phyloP scores from a whole-genome alignment of 2,329 filamentous ascomycete genomes.

The Botrytis cinerea region DNA sequence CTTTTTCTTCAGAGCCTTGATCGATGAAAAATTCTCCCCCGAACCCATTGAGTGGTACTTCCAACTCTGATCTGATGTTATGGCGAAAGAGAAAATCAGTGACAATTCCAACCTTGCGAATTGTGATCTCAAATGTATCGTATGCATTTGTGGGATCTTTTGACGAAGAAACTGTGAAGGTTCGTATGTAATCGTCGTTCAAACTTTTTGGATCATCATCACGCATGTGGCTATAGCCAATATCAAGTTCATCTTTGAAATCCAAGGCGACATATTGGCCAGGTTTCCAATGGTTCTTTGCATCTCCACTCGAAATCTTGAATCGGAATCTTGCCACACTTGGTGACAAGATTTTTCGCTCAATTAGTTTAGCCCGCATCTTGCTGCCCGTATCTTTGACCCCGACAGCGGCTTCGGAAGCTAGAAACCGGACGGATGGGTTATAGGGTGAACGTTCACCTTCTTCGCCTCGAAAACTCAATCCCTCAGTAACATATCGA shows the following conservation, averaged over 20 bases:
- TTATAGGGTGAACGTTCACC: constrained; percentile 76
- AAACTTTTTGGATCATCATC: constrained; percentile 76
- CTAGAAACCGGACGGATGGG: constrained; percentile 66
- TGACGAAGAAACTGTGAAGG: constrained; percentile 74
- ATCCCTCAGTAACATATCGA: constrained; percentile 62
- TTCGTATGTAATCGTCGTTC: constrained; percentile 83
- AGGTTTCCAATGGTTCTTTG: constrained; percentile 54
- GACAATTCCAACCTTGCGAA: constrained; percentile 66
- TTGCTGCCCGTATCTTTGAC: constrained; percentile 26
- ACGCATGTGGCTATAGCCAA: constrained; percentile 80
- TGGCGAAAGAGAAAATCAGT: constrained; percentile 66
- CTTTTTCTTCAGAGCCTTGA: constrained; percentile 36
- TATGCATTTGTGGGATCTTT: constrained; percentile 29
- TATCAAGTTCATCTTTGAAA: constrained; percentile 67
- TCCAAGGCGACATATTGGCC: constrained; percentile 80
- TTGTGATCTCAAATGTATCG: constrained; percentile 67
- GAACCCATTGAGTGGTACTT: constrained; percentile 71
- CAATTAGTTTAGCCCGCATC: constrained; percentile 55
- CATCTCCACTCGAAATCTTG: constrained; percentile 45
- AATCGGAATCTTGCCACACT: constrained; percentile 68
- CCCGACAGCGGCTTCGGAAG: constrained; percentile 52
- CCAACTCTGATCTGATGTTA: constrained; percentile 55
- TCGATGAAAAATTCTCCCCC: constrained; percentile 62
- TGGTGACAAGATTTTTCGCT: constrained; percentile 63
- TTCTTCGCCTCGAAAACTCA: constrained; percentile 65